Base-by-base conservation (phyloP, 1,284 basidiomycete genomes). In the Rhodotorula sp. region DNA sequence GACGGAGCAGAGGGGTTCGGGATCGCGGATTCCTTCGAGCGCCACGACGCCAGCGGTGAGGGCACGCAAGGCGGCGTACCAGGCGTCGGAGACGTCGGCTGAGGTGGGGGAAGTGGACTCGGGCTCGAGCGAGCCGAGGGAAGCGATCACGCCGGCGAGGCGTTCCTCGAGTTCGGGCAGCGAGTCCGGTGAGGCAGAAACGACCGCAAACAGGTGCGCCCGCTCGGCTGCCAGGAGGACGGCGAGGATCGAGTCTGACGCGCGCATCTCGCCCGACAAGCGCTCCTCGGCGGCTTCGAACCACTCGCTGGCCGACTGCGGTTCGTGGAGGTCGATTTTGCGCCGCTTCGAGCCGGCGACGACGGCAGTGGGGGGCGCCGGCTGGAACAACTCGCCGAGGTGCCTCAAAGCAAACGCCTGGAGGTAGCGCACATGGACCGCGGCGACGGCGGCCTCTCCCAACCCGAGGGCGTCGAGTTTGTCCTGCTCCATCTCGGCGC, bases 291-390 rank as follows among this genome's bases (percentile, higher is more conserved):
- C 71, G 10, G 45, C 62, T 3, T 64, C 69, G 55, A 71, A 62
- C 74, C 74, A 75, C 26, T 66, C 69, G 22, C 26, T 30, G 18
- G 64, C 68, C 3, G 53, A 37, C 46, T 62, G 61, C 5, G 74
- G 72, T 62, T 75, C 74, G 61, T 56, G 63, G 17, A 67, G n/a
- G 60, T 73, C 74, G 66, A 75, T 15, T 54, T 73, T 75, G 44
- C 74, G 69, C 30, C 64, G 59, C 68, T 75, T 75, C n/a, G 57
- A 17, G 5, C 55, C 56, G 14, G 64, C 69, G 6, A 54, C 48
- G 8, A 59, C 44, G 57, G 62, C 14, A 2, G 57, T 54, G 15
- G 45, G 51, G 18, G 58, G 56, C 22, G 67, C 37, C 17, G 64
- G 59, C 12, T 62, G 62, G 17, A 72, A 65, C 26, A 73, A 53